A percentile compares a stretch with the other conserved stretches of the same genome.
Evolutionary conservation across 2,329 filamentous ascomycete species (phyloP).

Genomic region (Pseudocercospora musae): DNA sequence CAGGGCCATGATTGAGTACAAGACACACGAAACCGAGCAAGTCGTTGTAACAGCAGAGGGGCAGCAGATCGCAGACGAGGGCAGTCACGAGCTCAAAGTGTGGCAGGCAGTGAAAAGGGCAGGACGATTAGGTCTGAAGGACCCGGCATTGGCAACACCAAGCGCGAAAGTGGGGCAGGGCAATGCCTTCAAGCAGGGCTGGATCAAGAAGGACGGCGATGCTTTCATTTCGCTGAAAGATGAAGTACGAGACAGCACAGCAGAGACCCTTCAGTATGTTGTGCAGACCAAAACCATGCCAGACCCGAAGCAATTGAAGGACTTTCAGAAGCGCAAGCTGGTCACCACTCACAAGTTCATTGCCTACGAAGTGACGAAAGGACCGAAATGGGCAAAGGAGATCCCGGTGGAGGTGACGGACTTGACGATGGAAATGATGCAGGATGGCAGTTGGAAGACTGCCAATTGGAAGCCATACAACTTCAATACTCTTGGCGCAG

Average conservation of each 20-base stretch:
- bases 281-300: conserved; percentile 64
- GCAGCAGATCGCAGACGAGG: conserved; percentile 62
- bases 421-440: conserved; percentile 88
- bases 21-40: conserved; percentile 77
- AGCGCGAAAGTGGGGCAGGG: conserved; percentile 83
- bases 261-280: conserved; percentile 70
- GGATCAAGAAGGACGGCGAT: conserved; percentile 62
- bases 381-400: conserved; percentile 81
- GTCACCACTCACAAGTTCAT: conserved; percentile 80
- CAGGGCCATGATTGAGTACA: conserved; percentile 81
- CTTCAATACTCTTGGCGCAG: conserved; percentile 66
- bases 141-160: conserved; percentile 65
- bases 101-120: conserved; percentile 48
- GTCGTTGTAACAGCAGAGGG: conserved; percentile 74
- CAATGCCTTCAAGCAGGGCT: conserved; percentile 79
- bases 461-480: conserved; percentile 84
- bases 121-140: conserved; percentile 47
- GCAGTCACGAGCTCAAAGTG: conserved; percentile 51
- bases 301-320: conserved; percentile 72
- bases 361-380: conserved; percentile 79
- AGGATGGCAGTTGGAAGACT: conserved; percentile 85
- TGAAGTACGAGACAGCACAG: conserved; percentile 75
- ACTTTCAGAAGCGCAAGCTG: conserved; percentile 90
- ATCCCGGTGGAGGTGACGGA: conserved; percentile 93
- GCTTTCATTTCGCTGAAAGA: conserved; percentile 58